phyloP scores from a whole-genome alignment of 2,329 filamentous ascomycete genomes.

The Pseudomassariella vexata region DNA sequence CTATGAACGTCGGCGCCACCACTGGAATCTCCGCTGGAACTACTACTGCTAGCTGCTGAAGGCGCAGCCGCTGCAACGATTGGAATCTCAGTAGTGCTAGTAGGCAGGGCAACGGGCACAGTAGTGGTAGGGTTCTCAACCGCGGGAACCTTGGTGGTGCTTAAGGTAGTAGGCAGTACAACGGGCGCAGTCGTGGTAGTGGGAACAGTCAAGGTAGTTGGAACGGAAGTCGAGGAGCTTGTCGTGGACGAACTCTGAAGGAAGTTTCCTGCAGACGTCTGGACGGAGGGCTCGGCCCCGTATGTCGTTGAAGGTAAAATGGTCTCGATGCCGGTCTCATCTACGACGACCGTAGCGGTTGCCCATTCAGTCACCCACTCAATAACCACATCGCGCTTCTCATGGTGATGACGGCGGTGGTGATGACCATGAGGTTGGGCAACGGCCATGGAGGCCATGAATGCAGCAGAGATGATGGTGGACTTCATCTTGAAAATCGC shows the following conservation, averaged over 20 bases:
- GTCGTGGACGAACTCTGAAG: conserved; percentile 22
- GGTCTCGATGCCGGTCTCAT: conserved; percentile 41
- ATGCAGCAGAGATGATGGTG: conserved; percentile 30
- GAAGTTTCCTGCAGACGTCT: conserved; percentile 23
- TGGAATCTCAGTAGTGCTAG: neutral
- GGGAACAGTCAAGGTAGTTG: conserved; percentile 5
- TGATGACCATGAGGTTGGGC: conserved; percentile 44
- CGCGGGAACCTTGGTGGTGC: conserved; percentile 7
- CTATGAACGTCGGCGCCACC: conserved; percentile 24
- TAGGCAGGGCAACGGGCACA: neutral
- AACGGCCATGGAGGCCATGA: conserved; percentile 37
- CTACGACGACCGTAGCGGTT: conserved; percentile 45
- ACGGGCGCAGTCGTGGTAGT: conserved; percentile 8
- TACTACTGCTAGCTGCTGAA: conserved; percentile 14
- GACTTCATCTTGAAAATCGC: conserved; percentile 38
- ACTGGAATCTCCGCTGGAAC: conserved; percentile 17
- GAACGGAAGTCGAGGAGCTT: conserved; percentile 15
- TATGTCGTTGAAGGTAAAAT: conserved; percentile 27
- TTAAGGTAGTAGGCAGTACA: conserved; percentile 13
- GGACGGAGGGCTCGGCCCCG: conserved; percentile 13
- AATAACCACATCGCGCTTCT: conserved; percentile 40
- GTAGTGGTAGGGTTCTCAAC: conserved; percentile 1
- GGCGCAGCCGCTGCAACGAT: conserved; percentile 6
- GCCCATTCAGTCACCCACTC: conserved; percentile 42
- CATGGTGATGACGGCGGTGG: conserved; percentile 26